Conservation (phyloP, 352 stramenopile genomes). For the Blastocystis sp. region DNA sequence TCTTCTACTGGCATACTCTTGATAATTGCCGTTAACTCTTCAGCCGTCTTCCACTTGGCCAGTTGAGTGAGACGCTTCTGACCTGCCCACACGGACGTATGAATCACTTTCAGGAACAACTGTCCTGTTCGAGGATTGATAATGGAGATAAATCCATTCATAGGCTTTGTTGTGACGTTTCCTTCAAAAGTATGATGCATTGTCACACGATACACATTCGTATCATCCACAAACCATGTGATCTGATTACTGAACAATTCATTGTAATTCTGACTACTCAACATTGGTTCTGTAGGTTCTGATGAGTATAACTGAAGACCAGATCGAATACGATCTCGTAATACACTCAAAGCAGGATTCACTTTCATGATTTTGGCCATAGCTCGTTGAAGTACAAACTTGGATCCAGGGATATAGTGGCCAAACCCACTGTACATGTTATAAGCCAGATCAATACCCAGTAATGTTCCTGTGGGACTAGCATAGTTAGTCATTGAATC, state of each 20-base stretch:
- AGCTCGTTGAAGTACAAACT: slow-evolving; percentile 96
- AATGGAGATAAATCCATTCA: slow-evolving; percentile 99
- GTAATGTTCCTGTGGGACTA: slow-evolving; percentile 90
- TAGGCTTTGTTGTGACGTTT: slow-evolving; percentile 97
- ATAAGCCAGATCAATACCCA: slow-evolving; percentile 95
- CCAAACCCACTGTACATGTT: slow-evolving; percentile 98
- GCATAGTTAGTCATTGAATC: slow-evolving; percentile 99
- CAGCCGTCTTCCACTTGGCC: slow-evolving; percentile 99
- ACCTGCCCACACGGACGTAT: slow-evolving; percentile 97
- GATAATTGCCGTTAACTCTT: slow-evolving; percentile 98
- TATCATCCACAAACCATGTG: slow-evolving; percentile 99
- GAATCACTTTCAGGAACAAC: slow-evolving; percentile 99
- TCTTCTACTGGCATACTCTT: slow-evolving; percentile 96
- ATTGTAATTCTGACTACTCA: slow-evolving; percentile 98
- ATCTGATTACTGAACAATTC: slow-evolving; percentile 99
- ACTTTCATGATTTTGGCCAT: slow-evolving; percentile 99
- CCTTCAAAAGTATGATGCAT: slow-evolving; percentile 99
- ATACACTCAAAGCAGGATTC: slow-evolving; percentile 97
- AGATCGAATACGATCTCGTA: slow-evolving; percentile 97
- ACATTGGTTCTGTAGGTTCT: slow-evolving; percentile 97
- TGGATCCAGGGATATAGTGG: slow-evolving; percentile 97
- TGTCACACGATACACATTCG: slow-evolving; percentile 95
- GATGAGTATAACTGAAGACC: slow-evolving; percentile 97
- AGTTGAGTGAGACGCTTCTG: slow-evolving; percentile 97
- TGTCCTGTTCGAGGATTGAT: slow-evolving; percentile 98